These are phyloP conservation scores for Orbilia blumenaviensis DNA, from an alignment of 2,329 filamentous ascomycete species.

Conservation along the genomic window DNA sequence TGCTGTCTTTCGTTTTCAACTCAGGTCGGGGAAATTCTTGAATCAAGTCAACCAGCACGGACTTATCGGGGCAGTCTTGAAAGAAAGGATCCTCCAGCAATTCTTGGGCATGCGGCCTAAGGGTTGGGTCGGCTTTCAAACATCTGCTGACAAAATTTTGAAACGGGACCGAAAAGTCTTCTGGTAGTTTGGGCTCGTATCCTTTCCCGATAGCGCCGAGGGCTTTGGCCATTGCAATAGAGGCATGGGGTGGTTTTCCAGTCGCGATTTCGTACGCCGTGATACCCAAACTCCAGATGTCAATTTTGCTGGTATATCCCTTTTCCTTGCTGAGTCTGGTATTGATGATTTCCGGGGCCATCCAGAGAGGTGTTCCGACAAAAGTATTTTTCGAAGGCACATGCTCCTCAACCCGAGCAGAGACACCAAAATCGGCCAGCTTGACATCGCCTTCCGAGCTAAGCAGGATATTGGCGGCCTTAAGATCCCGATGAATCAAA, in stretches of 20 bases:
- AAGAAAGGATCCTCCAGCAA: conserved; percentile 26
- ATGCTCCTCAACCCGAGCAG: conserved; percentile 87
- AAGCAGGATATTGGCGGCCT: conserved; percentile 97
- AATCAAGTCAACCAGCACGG: neutral
- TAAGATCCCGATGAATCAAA: conserved; percentile 94
- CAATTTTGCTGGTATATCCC: conserved; percentile 84
- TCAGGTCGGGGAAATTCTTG: neutral
- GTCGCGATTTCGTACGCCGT: conserved; percentile 89
- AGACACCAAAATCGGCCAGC: conserved; percentile 95
- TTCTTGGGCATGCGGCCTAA: conserved; percentile 15
- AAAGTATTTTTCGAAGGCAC: conserved; percentile 91
- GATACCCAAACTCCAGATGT: conserved; percentile 92
- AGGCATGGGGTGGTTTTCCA: conserved; percentile 86
- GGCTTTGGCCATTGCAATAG: conserved; percentile 92
- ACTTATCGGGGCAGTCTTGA: conserved; percentile 4
- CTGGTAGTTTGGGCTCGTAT: conserved; percentile 82
- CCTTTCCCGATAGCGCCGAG: conserved; percentile 91
- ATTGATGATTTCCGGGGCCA: conserved; percentile 83
- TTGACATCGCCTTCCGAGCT: conserved; percentile 97
- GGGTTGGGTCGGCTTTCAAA: conserved; percentile 72
- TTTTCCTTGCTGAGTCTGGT: conserved; percentile 61
- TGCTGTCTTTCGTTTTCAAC: neutral
- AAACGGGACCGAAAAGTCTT: conserved; percentile 82
- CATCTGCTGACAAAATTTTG: conserved; percentile 93
- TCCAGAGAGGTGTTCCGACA: conserved; percentile 97